A percentile compares a stretch with the other conserved stretches of the same genome.
Evolutionary conservation across 306 rosid genomes (phyloP).

Genomic region (Arachis hypogaea): DNA sequence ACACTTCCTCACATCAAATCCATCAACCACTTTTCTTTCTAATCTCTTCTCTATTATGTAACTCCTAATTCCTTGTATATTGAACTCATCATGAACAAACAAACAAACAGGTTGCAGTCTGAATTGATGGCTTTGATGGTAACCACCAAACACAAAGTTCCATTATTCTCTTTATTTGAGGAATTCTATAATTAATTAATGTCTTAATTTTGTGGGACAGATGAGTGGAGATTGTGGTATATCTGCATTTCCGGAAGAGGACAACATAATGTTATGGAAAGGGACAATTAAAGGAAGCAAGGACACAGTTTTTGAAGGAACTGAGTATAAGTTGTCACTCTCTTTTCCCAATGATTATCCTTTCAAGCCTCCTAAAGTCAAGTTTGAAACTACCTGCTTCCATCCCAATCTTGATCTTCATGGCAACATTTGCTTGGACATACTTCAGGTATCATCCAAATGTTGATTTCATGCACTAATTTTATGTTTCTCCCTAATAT

Average conservation of each 20-base stretch:
- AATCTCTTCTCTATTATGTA: constrained; percentile 20
- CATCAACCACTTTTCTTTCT: no score
- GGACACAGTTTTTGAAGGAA: neutral
- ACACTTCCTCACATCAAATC: neutral
- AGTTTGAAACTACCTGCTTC: constrained; percentile 70
- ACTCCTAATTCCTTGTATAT: constrained; percentile 5
- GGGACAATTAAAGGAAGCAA: constrained; percentile 52
- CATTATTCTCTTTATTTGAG: no score
- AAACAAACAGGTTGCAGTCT: constrained; percentile 52
- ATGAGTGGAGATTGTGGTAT: constrained; percentile 80
- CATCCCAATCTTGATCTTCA: constrained; percentile 71
- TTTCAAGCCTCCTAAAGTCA: constrained; percentile 80
- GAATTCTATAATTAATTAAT: no score
- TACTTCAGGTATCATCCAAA: constrained; percentile 65
- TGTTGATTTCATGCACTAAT: no score
- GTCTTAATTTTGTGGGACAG: constrained; percentile 33
- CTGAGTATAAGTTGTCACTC: constrained; percentile 41
- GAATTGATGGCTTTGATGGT: constrained; percentile 85
- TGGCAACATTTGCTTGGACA: constrained; percentile 86
- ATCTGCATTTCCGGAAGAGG: constrained; percentile 81
- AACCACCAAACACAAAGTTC: constrained; percentile 22
- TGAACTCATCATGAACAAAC: constrained; percentile 3
- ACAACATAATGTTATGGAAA: constrained; percentile 80
- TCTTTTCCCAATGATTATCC: constrained; percentile 77
- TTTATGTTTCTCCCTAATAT: no score